Base-by-base conservation (phyloP, 2,329 filamentous ascomycete genomes). In the Pseudopithomyces maydicus region DNA sequence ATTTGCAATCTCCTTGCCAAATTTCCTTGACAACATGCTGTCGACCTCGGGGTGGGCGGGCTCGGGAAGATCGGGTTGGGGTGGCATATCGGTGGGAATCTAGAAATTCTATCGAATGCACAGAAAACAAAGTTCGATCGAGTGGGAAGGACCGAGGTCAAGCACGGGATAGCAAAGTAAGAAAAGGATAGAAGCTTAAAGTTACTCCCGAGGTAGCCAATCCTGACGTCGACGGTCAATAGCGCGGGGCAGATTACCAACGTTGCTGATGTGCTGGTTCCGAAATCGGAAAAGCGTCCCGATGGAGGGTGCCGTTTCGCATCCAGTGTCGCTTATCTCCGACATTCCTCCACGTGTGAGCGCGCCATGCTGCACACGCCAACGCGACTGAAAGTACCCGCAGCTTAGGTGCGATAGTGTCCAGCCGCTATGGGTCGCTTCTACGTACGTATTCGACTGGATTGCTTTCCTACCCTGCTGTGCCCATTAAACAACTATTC, bases 1-100 rank as follows among this genome's bases (percentile, higher is more conserved):
- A 78, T 94, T 95, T 72, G 88, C 84, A 59, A 91, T 82, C 77
- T 94, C 91, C 64, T 85, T 88, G 75, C 91, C 91, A 77, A 92
- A 94, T 72, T 88, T 91, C 57, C 85, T 82, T 66, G 87, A 86
- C 68, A 95, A 81, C 87, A 92, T 91, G 36, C 85, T 86, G 72
- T 88, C 85, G 65, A 84, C 76, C 61, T 83, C 79, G 55, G 81
- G 75, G 73, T 87, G 84, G 36, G 84, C 83, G 50, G 86, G 85
- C 63, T 81, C 79, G 26, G 86, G 86, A 52, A 87, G 79, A 53
- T 78, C 76, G 45, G 81, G 81, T 52, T 71, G 68, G 20, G 67
- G 62, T 57, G 71, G 67, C 70, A 76, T 77, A 5, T 39, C 33
- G 43, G 7, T 14, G 23, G 48, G 29, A 14, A 19, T 10, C 22